Conservation (phyloP, 2,329 filamentous ascomycete species). For the Macrophomina phaseolina region DNA sequence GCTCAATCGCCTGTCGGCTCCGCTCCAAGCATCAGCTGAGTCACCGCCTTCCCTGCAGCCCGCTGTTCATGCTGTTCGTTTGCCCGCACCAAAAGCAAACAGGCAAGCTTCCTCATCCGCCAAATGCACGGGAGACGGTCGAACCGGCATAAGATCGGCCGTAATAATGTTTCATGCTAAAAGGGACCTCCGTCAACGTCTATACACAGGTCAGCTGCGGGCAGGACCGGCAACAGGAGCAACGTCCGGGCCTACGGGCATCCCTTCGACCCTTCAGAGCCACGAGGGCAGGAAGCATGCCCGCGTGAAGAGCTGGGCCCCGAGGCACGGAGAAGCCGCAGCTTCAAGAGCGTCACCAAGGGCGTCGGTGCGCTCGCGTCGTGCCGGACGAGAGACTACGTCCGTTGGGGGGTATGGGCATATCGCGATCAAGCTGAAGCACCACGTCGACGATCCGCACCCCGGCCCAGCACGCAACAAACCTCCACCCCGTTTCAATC, state of each 20-base stretch:
- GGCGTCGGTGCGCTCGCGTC: not conserved
- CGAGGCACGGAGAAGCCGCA: not conserved
- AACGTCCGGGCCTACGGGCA: too few species aligned
- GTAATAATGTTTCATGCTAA: slow-evolving; percentile 15
- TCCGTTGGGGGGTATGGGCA: not conserved
- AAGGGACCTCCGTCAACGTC: not conserved
- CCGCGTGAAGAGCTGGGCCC: not conserved
- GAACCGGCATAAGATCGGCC: slow-evolving; percentile 21
- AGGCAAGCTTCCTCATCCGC: not conserved
- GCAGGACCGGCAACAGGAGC: not conserved
- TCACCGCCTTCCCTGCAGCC: not conserved
- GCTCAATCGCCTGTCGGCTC: not conserved
- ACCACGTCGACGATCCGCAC: slow-evolving; percentile 7
- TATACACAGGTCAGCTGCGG: not conserved
- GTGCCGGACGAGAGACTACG: not conserved
- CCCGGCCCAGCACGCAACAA: slow-evolving; percentile 6
- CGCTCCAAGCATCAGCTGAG: not conserved
- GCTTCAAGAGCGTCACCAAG: not conserved
- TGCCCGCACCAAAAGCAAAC: slow-evolving; percentile 10
- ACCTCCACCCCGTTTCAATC: slow-evolving; percentile 15
- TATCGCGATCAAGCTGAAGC: slow-evolving; percentile 20
- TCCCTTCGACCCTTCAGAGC: too few species aligned
- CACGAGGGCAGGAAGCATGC: not conserved
- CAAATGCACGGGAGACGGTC: not conserved
- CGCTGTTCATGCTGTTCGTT: not conserved